These are phyloP conservation scores for Fusarium liriodendri DNA, from an alignment of 2,329 filamentous ascomycete species.

Conservation along the genomic window DNA sequence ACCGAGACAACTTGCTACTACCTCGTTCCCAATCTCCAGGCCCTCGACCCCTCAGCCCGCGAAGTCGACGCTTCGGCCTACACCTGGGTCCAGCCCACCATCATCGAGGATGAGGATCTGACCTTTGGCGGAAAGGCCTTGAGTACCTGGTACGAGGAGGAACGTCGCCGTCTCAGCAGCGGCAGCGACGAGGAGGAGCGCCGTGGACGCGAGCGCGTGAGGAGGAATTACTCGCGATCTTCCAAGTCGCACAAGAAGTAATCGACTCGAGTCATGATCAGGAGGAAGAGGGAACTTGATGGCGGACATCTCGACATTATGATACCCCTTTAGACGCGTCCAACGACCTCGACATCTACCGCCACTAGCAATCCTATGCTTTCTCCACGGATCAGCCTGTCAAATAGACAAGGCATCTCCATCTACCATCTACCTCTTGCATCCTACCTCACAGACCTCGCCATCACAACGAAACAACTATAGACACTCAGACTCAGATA, in stretches of 20 bases:
- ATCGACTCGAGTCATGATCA: constrained; percentile 7
- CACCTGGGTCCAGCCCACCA: constrained; percentile 64
- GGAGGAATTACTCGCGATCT: constrained; percentile 44
- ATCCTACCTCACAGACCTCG: neutral
- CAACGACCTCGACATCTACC: constrained; percentile 11
- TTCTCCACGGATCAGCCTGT: constrained; percentile 9
- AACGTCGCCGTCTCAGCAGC: constrained; percentile 58
- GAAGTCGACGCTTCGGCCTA: constrained; percentile 50
- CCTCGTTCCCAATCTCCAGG: constrained; percentile 48
- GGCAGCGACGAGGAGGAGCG: constrained; percentile 53
- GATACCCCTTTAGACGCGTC: constrained; percentile 34
- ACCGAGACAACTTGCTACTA: constrained; percentile 47
- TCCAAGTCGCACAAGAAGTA: constrained; percentile 48
- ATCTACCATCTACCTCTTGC: constrained; percentile 11
- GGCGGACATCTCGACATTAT: constrained; percentile 27
- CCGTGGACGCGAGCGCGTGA: constrained; percentile 53
- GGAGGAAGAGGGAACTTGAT: constrained; percentile 4
- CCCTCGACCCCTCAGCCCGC: constrained; percentile 47
- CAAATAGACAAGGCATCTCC: neutral
- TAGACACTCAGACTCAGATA: constrained; percentile 30
- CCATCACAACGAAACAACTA: constrained; percentile 37
- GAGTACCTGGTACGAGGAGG: constrained; percentile 71
- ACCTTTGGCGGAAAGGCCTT: constrained; percentile 71
- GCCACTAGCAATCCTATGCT: constrained; percentile 4
- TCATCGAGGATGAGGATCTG: constrained; percentile 71